phyloP scores from a whole-genome alignment of 345 rosid genomes.

The Pistacia vera region DNA sequence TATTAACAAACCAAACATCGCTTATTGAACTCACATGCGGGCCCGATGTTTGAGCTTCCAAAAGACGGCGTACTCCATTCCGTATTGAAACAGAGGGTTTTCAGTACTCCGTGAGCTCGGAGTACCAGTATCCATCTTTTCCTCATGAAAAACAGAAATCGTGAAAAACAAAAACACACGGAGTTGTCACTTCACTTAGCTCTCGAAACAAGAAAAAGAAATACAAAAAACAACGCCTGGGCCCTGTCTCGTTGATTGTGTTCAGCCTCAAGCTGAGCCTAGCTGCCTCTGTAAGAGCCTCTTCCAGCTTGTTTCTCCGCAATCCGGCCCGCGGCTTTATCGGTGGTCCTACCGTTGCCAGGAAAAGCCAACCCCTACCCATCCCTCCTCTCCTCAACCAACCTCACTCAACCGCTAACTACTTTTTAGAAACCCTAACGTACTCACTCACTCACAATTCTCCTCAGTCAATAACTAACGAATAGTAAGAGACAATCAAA shows the following conservation, averaged over 20 bases:
- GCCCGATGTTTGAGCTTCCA: slow-evolving; percentile 86
- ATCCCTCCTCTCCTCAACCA: slow-evolving; percentile 49
- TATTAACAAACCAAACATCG: neutral
- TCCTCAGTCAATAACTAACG: neutral
- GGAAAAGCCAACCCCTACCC: slow-evolving; percentile 76
- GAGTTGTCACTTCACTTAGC: slow-evolving; percentile 8
- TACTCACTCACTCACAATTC: neutral
- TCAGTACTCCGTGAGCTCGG: slow-evolving; percentile 54
- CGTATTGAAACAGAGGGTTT: slow-evolving; percentile 73
- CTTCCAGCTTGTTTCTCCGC: slow-evolving; percentile 92
- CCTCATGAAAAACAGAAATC: slow-evolving; percentile 13
- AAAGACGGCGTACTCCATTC: slow-evolving; percentile 84
- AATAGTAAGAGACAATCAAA: slow-evolving; percentile 12
- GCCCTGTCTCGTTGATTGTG: neutral
- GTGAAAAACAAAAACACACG: slow-evolving; percentile 22
- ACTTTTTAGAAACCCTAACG: slow-evolving; percentile 10
- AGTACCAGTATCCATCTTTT: slow-evolving; percentile 44
- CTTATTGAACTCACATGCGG: slow-evolving; percentile 58
- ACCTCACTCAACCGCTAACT: slow-evolving; percentile 11
- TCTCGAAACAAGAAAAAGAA: slow-evolving; percentile 19
- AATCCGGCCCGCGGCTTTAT: slow-evolving; percentile 84
- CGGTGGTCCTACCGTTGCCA: slow-evolving; percentile 83
- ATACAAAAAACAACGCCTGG: slow-evolving; percentile 1
- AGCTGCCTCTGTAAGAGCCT: slow-evolving; percentile 96
- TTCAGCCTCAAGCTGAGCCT: slow-evolving; percentile 27